A percentile compares a stretch with the other conserved stretches of the same genome.
Evolutionary conservation across 495 filamentous ascomycete genomes (phyloP).

Genomic region (Hamigera avellanea): DNA sequence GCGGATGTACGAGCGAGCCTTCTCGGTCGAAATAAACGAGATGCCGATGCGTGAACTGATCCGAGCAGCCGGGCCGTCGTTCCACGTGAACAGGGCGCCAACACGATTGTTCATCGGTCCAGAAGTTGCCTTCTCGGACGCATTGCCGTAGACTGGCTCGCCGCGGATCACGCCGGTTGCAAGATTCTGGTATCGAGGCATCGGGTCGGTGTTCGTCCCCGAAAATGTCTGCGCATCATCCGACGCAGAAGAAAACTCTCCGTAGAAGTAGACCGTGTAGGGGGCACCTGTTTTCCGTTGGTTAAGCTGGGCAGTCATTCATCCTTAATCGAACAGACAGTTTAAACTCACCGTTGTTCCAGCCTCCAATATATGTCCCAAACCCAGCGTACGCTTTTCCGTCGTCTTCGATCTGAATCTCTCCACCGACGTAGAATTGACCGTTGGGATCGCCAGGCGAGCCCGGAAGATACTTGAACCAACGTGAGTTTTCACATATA

Average conservation of each 20-base stretch:
- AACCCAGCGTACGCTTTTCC: constrained; percentile 44
- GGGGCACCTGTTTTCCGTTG: constrained; percentile 30
- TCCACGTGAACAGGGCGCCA: constrained; percentile 24
- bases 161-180: constrained; percentile 15
- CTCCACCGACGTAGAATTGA: constrained; percentile 50
- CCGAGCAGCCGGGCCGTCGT: constrained; percentile 9
- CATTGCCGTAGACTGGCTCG: constrained; percentile 14
- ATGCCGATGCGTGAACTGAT: constrained; percentile 51
- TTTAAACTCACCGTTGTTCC: constrained; percentile 39
- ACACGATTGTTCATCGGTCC: constrained; percentile 26
- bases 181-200: constrained; percentile 17
- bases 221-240: constrained; percentile 37
- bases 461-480: constrained; percentile 37
- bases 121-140: constrained; percentile 14
- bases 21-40: constrained; percentile 27
- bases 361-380: constrained; percentile 49
- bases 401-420: constrained; percentile 36
- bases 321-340: background rate
- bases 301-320: background rate
- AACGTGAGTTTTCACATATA: background rate
- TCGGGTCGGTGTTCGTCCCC: constrained; percentile 33
- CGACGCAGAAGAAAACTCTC: constrained; percentile 39
- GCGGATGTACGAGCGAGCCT: constrained; percentile 38
- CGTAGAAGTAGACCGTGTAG: constrained; percentile 58
- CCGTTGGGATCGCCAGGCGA: constrained; percentile 41